A percentile compares a stretch with the other conserved stretches of the same genome.
Evolutionary conservation across 306 rosid genomes (phyloP).

Genomic region (Canavalia ensiformis): DNA sequence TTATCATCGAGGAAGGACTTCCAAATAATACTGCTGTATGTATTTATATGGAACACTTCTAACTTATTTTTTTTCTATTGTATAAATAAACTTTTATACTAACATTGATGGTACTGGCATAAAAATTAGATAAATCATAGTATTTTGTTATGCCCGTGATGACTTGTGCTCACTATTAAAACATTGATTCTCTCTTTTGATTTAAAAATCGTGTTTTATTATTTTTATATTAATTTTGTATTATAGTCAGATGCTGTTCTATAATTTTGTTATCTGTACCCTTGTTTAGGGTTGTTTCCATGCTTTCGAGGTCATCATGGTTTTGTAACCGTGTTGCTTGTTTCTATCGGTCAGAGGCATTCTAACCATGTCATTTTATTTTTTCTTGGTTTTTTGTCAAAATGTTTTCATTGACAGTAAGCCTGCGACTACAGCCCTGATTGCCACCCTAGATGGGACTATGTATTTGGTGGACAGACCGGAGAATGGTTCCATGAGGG

Average conservation of each 20-base stretch:
- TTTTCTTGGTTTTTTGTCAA: background rate
- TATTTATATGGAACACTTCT: background rate
- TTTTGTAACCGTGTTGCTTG: background rate
- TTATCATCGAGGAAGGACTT: background rate
- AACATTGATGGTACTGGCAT: background rate
- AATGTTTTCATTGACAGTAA: slow-evolving; percentile 49
- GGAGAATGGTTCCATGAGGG: slow-evolving; percentile 51
- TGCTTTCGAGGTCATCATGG: background rate
- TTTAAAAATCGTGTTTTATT: too few relatives aligned
- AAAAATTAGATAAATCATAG: background rate
- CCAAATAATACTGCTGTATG: background rate
- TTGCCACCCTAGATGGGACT: slow-evolving; percentile 71
- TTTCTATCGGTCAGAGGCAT: slow-evolving; percentile 10
- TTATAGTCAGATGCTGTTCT: background rate
- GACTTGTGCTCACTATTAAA: background rate
- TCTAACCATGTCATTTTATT: background rate
- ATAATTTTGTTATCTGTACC: background rate
- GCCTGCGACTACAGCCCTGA: slow-evolving; percentile 56
- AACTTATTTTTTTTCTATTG: background rate
- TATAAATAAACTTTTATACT: background rate
- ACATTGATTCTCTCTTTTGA: background rate
- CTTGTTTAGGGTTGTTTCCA: background rate
- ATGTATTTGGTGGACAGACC: slow-evolving; percentile 64
- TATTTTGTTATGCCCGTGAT: background rate
- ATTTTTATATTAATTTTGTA: background rate